A percentile compares a stretch with the other conserved stretches of the same genome.
Conservation (phyloP, 352 stramenopile genomes). For the Phytopythium mirpurense region DNA sequence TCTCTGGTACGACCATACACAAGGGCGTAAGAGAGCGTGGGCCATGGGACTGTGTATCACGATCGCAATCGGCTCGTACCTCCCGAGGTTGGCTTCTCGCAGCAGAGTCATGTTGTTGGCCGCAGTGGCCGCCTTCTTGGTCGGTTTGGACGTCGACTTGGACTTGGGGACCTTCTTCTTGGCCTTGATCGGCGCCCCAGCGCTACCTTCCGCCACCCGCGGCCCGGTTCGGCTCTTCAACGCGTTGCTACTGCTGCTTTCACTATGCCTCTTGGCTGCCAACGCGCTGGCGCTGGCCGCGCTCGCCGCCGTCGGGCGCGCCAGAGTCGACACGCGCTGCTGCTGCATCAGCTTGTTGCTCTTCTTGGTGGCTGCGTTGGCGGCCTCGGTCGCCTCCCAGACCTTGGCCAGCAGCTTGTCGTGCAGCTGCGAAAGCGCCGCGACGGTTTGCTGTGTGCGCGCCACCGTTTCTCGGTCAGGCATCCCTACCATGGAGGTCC, state of each 20-base stretch:
- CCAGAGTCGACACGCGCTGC: conserved; percentile 41
- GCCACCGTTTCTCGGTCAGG: not conserved
- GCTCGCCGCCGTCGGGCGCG: conserved; percentile 51
- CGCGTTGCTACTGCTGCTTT: not conserved
- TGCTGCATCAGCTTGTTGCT: conserved; percentile 49
- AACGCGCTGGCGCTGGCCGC: conserved; percentile 14
- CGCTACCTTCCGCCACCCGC: conserved; percentile 6
- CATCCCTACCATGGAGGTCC: not conserved
- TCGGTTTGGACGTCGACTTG: conserved; percentile 4
- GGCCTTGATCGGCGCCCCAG: conserved; percentile 7
- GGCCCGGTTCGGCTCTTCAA: too few species aligned
- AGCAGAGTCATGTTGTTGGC: conserved; percentile 58
- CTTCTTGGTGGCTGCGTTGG: conserved; percentile 50
- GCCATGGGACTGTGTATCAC: too few species aligned
- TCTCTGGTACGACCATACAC: conserved; percentile 18
- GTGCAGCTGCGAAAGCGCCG: conserved; percentile 61
- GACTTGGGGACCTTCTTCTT: conserved; percentile 39
- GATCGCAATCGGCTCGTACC: conserved; percentile 25
- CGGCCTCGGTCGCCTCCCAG: conserved; percentile 50
- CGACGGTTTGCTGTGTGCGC: conserved; percentile 53
- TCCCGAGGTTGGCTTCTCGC: conserved; percentile 58
- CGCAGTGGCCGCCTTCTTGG: not conserved
- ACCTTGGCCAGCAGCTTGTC: conserved; percentile 65
- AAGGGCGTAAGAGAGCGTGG: too few species aligned
- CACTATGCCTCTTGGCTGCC: not conserved